A percentile compares a stretch with the other conserved stretches of the same genome.
phyloP scores from a whole-genome alignment of 345 rosid genomes.

The Salix brachista region DNA sequence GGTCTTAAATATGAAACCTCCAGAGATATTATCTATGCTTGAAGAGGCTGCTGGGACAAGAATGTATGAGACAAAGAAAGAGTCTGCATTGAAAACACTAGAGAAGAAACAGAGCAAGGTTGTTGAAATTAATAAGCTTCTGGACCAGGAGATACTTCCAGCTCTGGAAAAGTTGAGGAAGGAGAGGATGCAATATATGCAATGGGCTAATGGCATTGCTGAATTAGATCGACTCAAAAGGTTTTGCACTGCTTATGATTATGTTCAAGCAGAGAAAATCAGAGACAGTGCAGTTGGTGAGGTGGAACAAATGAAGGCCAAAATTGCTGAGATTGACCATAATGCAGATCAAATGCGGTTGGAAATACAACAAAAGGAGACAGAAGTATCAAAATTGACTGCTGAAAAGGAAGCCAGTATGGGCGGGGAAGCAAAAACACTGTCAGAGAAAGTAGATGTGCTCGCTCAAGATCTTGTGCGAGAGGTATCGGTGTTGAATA shows the following conservation, averaged over 20 bases:
- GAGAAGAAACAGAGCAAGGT: conserved; percentile 96
- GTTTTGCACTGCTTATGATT: conserved; percentile 69
- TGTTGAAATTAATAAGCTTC: conserved; percentile 89
- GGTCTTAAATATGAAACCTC: conserved; percentile 97
- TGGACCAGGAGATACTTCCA: conserved; percentile 82
- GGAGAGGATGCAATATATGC: conserved; percentile 89
- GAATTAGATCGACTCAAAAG: conserved; percentile 69
- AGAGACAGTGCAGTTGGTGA: conserved; percentile 50
- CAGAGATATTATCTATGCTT: conserved; percentile 93
- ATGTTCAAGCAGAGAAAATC: conserved; percentile 59
- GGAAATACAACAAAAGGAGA: conserved; percentile 65
- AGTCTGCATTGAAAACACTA: conserved; percentile 80
- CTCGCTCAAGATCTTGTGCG: conserved; percentile 67
- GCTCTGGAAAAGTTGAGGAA: conserved; percentile 91
- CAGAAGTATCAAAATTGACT: conserved; percentile 48
- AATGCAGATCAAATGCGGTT: conserved; percentile 36
- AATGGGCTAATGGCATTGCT: conserved; percentile 87
- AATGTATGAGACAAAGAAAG: conserved; percentile 97
- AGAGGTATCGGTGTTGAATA: conserved; percentile 64
- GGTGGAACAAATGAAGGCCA: conserved; percentile 48
- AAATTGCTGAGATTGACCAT: conserved; percentile 52
- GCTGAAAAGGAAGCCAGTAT: conserved; percentile 83
- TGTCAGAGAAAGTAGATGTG: conserved; percentile 73
- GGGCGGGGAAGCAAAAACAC: conserved; percentile 77
- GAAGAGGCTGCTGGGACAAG: conserved; percentile 99